A percentile compares a stretch with the other conserved stretches of the same genome.
These are phyloP conservation scores for Salix dunnii DNA, from an alignment of 345 rosid genomes.

Conservation along the genomic window DNA sequence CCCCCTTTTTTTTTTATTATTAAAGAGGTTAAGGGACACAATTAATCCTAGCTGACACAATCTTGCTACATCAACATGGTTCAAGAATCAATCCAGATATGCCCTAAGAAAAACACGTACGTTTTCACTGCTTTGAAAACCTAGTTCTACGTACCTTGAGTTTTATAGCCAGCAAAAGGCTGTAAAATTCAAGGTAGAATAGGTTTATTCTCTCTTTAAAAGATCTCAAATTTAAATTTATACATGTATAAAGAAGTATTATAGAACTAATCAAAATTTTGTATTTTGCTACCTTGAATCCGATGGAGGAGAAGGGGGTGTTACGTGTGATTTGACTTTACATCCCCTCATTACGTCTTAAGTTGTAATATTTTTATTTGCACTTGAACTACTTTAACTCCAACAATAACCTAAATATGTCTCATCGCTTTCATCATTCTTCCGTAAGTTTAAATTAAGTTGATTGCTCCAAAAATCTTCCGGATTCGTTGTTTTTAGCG, in stretches of 20 bases:
- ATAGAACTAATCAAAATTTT: too few species aligned
- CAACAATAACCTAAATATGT: not conserved
- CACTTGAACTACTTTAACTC: not conserved
- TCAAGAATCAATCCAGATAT: too few species aligned
- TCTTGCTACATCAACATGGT: not conserved
- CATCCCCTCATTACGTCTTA: not conserved
- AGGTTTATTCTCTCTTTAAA: too few species aligned
- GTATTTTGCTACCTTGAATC: not conserved
- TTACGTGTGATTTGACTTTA: not conserved
- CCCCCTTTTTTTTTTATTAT: too few species aligned
- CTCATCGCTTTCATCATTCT: not conserved
- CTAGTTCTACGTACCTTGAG: too few species aligned
- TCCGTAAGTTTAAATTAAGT: not conserved
- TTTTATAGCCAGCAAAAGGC: too few species aligned
- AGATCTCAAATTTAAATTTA: too few species aligned
- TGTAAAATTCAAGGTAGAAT: too few species aligned
- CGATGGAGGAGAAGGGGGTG: not conserved
- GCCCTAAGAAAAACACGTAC: too few species aligned
- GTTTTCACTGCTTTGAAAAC: too few species aligned
- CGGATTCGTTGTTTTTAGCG: not conserved
- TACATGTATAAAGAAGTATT: too few species aligned
- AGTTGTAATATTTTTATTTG: not conserved
- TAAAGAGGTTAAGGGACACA: not conserved
- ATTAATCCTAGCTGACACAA: not conserved
- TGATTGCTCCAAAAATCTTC: not conserved